Percentiles rank a stretch among this genome's conserved stretches.
Conservation (phyloP, 2,329 filamentous ascomycete species). For the Colletotrichum coccodes region DNA sequence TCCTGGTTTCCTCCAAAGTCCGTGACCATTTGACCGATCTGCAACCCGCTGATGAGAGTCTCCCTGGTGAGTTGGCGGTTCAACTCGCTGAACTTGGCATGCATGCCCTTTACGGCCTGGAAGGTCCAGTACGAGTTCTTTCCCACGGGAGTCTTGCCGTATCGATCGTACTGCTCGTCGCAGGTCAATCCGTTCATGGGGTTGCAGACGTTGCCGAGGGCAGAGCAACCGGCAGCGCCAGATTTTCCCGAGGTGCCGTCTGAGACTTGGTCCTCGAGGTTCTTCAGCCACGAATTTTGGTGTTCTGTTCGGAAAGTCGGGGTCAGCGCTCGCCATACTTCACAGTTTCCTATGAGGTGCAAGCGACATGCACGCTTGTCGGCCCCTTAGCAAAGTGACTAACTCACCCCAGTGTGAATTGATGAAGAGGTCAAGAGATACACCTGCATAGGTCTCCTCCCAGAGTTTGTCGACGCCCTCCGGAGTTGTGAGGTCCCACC, state of each 20-base stretch:
- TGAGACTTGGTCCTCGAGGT: constrained; percentile 12
- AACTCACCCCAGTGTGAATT: constrained; percentile 7
- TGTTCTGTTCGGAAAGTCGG: background rate
- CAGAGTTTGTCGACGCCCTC: constrained; percentile 18
- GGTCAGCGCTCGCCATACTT: background rate
- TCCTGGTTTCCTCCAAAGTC: constrained; percentile 17
- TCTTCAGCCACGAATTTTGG: constrained; percentile 19
- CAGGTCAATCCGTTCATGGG: constrained; percentile 13
- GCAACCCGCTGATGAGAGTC: constrained; percentile 20
- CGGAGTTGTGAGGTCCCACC: constrained; percentile 11
- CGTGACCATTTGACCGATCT: constrained; percentile 13
- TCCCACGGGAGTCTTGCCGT: background rate
- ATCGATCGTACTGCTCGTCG: constrained; percentile 6
- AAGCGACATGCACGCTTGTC: too few relatives aligned
- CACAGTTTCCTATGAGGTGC: too few relatives aligned
- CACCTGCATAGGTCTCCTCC: background rate
- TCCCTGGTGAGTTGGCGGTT: constrained; percentile 11
- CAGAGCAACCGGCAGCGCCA: constrained; percentile 16
- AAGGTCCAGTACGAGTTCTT: constrained; percentile 28
- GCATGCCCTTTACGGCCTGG: constrained; percentile 29
- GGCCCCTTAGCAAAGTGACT: too few relatives aligned
- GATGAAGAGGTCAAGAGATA: constrained; percentile 17
- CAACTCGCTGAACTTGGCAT: constrained; percentile 23
- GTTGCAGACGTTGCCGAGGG: constrained; percentile 21
- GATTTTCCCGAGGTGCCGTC: constrained; percentile 23